These are phyloP conservation scores for Beauveria asiatica DNA, from an alignment of 2,329 filamentous ascomycete genomes.

Conservation along the genomic window DNA sequence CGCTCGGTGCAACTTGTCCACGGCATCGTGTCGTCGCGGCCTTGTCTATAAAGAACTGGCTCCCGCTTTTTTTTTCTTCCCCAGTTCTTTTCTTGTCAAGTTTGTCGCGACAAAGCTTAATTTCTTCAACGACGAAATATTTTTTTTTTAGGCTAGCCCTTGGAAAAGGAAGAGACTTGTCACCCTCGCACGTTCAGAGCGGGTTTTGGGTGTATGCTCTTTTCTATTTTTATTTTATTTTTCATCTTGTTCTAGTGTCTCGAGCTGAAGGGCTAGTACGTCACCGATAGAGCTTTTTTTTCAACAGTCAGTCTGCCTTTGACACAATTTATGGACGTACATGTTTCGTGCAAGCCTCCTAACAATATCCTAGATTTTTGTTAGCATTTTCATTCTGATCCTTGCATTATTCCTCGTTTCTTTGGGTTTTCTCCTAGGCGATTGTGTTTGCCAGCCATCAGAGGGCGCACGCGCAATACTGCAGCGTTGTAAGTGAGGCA, in stretches of 20 bases:
- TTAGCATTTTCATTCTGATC: neutral
- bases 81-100: neutral
- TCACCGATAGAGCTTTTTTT: neutral
- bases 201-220: neutral
- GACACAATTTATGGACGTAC: too few species aligned
- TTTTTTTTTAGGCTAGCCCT: neutral
- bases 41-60: neutral
- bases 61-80: neutral
- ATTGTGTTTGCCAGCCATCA: neutral
- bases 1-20: neutral
- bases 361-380: neutral
- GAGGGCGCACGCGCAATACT: neutral
- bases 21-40: neutral
- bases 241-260: neutral
- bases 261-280: neutral
- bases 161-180: neutral
- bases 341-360: neutral
- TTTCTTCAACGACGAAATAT: neutral
- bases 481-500: neutral
- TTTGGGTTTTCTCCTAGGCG: neutral
- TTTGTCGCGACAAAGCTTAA: neutral
- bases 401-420: neutral
- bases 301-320: neutral
- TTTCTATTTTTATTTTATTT: neutral
- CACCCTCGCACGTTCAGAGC: conserved; percentile 7